Evolutionary conservation across 768 basidiomycete species (phyloP), one percentile per base, ranked within the genome.

Genomic region (Termitomyces titanicus): DNA sequence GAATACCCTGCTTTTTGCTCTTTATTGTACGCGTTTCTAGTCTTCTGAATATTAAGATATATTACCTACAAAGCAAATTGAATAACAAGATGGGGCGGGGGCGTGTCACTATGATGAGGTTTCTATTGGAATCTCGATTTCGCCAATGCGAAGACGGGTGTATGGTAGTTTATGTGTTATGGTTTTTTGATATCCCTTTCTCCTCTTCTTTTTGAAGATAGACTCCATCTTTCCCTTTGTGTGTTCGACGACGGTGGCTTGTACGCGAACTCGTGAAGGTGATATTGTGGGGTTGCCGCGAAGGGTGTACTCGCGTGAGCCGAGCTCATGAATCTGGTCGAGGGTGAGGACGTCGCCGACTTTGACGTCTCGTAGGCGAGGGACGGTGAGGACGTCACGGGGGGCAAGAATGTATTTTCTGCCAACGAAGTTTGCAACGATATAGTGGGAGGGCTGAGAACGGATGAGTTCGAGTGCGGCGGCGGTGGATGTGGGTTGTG

Each of bases 111-210:
- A 62, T 63, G 62, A 61, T 33, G 57, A 47, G 29, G 54, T 34
- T 40, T 56, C n/a, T 58, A 61, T 54, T 56, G 64, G 68, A 61
- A 81, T 70, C 47, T 80, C 75, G 60, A 99, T 94, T 44, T 87
- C 79, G 18, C 94, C 94, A 61, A 99, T 89, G 49, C 95, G 81
- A 55, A 99, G 80, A 67, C 94, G 83, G n/a, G 96, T 98, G 75
- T 91, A 98, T 2, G 88, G 89, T 68, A 94, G 93, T 72, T 98
- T 98, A 71, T 93, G 88, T 68, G 84, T 81, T 60, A 98, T 92
- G 8, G 92, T 94, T 74, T 92, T 92, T 73, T 90, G 84, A 74
- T 98, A 98, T 10, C 96, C 94, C 78, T 98, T 98, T 85, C 97
- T 86, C 73, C 94, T 77, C 79, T 98, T 99, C 78, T 95, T 96